A percentile compares a stretch with the other conserved stretches of the same genome.
phyloP scores from a whole-genome alignment of 2,329 filamentous ascomycete genomes.

The Albophoma yamanashiensis region DNA sequence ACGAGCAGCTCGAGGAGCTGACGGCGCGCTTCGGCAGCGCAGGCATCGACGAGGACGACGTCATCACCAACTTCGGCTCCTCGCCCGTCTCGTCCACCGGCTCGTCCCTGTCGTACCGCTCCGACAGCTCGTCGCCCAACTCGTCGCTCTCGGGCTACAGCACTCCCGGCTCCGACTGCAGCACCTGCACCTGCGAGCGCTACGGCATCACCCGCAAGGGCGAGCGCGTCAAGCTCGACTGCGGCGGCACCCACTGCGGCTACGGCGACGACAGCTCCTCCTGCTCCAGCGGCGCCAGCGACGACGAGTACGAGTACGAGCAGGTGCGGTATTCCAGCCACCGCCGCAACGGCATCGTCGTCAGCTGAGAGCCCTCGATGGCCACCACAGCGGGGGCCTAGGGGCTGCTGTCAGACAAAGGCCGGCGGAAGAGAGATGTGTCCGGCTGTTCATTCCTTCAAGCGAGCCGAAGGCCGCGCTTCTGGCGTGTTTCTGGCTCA shows the following conservation, averaged over 20 bases:
- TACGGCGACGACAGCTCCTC: conserved; percentile 61
- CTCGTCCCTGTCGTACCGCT: conserved; percentile 61
- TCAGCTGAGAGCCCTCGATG: conserved; percentile 24
- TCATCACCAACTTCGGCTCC: conserved; percentile 42
- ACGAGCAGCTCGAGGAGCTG: conserved; percentile 68
- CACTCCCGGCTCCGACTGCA: conserved; percentile 65
- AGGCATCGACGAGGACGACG: conserved; percentile 46
- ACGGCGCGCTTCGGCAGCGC: conserved; percentile 60
- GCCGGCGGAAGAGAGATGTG: not conserved
- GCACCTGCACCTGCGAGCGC: conserved; percentile 84
- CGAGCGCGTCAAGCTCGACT: conserved; percentile 92
- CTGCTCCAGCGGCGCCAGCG: conserved; percentile 56
- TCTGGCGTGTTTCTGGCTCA: conserved; percentile 17
- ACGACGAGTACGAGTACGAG: conserved; percentile 43
- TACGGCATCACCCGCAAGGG: conserved; percentile 93
- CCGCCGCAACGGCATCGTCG: conserved; percentile 55
- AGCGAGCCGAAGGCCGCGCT: conserved; percentile 12
- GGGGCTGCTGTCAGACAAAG: not conserved
- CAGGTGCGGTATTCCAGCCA: conserved; percentile 34
- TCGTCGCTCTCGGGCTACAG: conserved; percentile 70
- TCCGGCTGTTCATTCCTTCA: conserved; percentile 23
- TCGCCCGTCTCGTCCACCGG: conserved; percentile 57
- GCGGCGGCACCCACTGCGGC: conserved; percentile 78
- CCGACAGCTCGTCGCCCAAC: conserved; percentile 63
- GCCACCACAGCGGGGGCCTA: not conserved